A percentile compares a stretch with the other conserved stretches of the same genome.
Evolutionary conservation across 352 stramenopile species (phyloP).

Genomic region (Phytopythium boreale): DNA sequence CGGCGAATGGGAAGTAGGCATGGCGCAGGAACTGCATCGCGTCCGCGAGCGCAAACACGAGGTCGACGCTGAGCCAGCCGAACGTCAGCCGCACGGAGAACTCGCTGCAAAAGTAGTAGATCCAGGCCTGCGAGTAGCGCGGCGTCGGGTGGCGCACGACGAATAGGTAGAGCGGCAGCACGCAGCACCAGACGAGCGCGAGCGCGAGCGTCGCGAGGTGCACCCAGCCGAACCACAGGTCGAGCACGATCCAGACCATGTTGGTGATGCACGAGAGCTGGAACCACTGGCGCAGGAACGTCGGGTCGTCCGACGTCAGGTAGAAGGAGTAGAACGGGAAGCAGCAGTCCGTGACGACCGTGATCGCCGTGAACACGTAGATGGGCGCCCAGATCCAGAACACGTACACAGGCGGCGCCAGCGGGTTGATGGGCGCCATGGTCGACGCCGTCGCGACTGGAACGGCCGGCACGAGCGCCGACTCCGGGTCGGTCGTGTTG

Average conservation of each 20-base stretch:
- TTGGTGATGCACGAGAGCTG: constrained; percentile 47
- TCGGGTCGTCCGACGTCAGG: constrained; percentile 39
- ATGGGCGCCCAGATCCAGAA: constrained; percentile 55
- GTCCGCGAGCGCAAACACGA: constrained; percentile 39
- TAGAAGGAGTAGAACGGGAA: constrained; percentile 59
- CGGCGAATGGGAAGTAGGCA: constrained; percentile 39
- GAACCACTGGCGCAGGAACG: constrained; percentile 52
- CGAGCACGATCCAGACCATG: constrained; percentile 41
- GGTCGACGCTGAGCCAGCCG: constrained; percentile 44
- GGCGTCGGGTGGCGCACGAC: constrained; percentile 45
- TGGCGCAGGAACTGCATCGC: constrained; percentile 47
- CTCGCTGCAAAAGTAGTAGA: constrained; percentile 58
- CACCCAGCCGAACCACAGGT: constrained; percentile 54
- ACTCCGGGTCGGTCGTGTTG: constrained; percentile 9
- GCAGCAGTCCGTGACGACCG: constrained; percentile 48
- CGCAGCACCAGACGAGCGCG: constrained; percentile 50
- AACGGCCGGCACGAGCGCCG: neutral
- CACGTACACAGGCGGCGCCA: constrained; percentile 43
- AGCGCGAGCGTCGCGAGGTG: constrained; percentile 55
- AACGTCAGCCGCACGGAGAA: constrained; percentile 59
- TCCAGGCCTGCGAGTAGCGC: constrained; percentile 36
- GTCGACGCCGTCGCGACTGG: constrained; percentile 22
- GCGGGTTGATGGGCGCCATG: constrained; percentile 25
- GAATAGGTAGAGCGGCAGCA: constrained; percentile 54
- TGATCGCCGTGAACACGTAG: constrained; percentile 43